Percentiles rank a stretch among this genome's conserved stretches.
Evolutionary conservation across 768 basidiomycete species (phyloP).

Genomic region (Rhodosporidiobolus sp.): DNA sequence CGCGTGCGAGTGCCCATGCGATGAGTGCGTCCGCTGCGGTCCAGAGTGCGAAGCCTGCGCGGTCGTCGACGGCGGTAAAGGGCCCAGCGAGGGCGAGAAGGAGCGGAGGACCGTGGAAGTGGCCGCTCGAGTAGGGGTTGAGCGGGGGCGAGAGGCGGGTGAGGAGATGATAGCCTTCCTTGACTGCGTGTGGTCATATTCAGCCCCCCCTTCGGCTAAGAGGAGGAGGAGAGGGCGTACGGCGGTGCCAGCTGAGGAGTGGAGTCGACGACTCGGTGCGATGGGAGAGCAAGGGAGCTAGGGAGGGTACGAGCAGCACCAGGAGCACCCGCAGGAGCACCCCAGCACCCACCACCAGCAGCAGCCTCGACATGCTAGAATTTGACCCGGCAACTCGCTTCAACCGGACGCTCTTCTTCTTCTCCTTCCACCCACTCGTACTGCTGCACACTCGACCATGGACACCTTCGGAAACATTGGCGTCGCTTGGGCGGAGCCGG

Average conservation of each 20-base stretch:
- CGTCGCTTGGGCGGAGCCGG: slow-evolving; percentile 39
- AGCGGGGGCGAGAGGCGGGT: slow-evolving; percentile 23
- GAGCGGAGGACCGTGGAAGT: slow-evolving; percentile 59
- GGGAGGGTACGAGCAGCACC: slow-evolving; percentile 48
- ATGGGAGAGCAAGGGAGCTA: slow-evolving; percentile 59
- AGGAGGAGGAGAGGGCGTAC: slow-evolving; percentile 50
- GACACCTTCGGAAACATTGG: slow-evolving; percentile 46
- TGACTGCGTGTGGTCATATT: slow-evolving; percentile 56
- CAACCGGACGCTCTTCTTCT: background rate
- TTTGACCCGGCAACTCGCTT: background rate
- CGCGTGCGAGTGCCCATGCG: slow-evolving; percentile 62
- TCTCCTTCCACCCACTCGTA: background rate
- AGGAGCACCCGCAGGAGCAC: slow-evolving; percentile 54
- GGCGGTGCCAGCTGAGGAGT: slow-evolving; percentile 59
- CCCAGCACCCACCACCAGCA: background rate
- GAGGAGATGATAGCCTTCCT: slow-evolving; percentile 82
- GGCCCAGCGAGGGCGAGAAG: slow-evolving; percentile 66
- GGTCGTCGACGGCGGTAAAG: slow-evolving; percentile 53
- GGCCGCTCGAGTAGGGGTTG: slow-evolving; percentile 20
- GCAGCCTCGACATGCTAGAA: no score
- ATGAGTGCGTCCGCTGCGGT: slow-evolving; percentile 63
- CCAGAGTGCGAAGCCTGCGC: slow-evolving; percentile 62
- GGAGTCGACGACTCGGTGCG: slow-evolving; percentile 78
- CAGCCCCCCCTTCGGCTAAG: no score
- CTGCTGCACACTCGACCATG: background rate